These are phyloP conservation scores for Blastomyces percursus DNA, from an alignment of 2,329 filamentous ascomycete species.

Conservation along the genomic window DNA sequence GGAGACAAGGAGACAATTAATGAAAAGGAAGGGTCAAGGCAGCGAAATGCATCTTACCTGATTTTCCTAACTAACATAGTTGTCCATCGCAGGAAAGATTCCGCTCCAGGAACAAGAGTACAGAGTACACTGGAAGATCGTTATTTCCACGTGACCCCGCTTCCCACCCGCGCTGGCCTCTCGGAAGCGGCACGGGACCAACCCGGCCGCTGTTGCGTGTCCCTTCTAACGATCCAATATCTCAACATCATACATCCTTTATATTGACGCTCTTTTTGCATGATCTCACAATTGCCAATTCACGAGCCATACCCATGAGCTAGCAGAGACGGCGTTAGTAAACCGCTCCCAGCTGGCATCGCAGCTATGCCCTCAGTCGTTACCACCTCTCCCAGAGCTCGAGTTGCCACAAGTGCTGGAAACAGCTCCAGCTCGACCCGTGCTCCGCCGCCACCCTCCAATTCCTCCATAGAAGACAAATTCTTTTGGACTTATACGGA, in stretches of 20 bases:
- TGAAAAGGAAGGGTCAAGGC: too few relatives aligned
- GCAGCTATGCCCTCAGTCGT: slow-evolving; percentile 22
- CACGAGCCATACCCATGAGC: not conserved
- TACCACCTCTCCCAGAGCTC: slow-evolving; percentile 24
- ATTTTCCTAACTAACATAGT: too few relatives aligned
- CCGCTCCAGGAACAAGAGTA: too few relatives aligned
- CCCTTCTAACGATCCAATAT: too few relatives aligned
- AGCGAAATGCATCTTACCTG: too few relatives aligned
- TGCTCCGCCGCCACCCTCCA: slow-evolving; percentile 21
- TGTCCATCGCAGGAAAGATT: too few relatives aligned
- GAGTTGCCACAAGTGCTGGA: slow-evolving; percentile 14
- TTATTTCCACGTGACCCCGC: too few relatives aligned
- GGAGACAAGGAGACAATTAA: too few relatives aligned
- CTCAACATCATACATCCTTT: not conserved
- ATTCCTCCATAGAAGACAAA: slow-evolving; percentile 39
- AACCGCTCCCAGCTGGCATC: not conserved
- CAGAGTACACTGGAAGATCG: not conserved
- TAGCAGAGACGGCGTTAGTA: not conserved
- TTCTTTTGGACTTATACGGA: slow-evolving; percentile 99
- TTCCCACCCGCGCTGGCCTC: too few relatives aligned
- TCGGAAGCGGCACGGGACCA: too few relatives aligned
- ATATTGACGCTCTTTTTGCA: not conserved
- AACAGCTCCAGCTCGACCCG: slow-evolving; percentile 11
- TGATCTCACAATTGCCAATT: not conserved
- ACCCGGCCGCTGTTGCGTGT: too few relatives aligned